These are phyloP conservation scores for Coelastrella sp. DNA, from an alignment of 139 green algal species.

Conservation along the genomic window DNA sequence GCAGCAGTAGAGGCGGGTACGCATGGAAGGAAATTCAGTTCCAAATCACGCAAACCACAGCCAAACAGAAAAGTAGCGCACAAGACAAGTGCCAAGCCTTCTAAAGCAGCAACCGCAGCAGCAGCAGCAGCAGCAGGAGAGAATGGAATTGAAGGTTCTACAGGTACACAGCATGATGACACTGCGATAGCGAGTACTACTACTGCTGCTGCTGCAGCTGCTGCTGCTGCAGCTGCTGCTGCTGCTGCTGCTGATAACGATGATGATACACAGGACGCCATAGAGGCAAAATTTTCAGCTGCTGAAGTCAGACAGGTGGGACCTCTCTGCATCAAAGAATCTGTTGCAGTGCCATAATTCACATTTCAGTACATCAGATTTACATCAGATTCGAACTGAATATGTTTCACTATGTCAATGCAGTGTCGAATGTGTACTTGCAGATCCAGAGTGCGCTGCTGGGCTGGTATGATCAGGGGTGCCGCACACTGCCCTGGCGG, in stretches of 20 bases:
- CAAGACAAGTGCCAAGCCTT: neutral
- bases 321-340: neutral
- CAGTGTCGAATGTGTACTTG: too few species aligned
- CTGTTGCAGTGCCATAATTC: too few species aligned
- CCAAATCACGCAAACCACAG: too few species aligned
- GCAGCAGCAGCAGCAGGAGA: neutral
- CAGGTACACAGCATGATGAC: neutral
- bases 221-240: neutral
- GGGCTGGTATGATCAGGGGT: slow-evolving; percentile 90
- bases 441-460: slow-evolving; percentile 64
- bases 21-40: too few species aligned
- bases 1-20: neutral
- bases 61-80: neutral
- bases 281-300: neutral
- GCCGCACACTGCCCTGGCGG: slow-evolving; percentile 92
- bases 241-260: neutral
- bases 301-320: neutral
- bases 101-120: neutral
- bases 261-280: neutral
- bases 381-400: too few species aligned
- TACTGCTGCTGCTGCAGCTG: neutral
- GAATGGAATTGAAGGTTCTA: neutral
- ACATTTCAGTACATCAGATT: too few species aligned
- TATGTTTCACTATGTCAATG: too few species aligned
- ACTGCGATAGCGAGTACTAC: neutral